A percentile compares a stretch with the other conserved stretches of the same genome.
phyloP scores from a whole-genome alignment of 2,329 filamentous ascomycete species.

The Neophaeococcomyces mojaviensis region DNA sequence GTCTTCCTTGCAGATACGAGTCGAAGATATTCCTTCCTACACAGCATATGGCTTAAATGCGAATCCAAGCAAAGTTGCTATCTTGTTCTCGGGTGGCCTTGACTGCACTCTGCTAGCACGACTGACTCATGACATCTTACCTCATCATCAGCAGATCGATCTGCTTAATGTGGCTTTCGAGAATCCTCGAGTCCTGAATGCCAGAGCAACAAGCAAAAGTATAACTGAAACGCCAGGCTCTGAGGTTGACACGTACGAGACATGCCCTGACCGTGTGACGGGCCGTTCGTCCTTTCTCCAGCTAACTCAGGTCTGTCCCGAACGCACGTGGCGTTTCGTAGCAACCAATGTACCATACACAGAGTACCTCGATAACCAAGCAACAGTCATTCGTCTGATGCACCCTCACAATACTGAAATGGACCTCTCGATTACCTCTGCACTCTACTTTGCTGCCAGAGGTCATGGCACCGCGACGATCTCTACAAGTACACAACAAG shows the following conservation, averaged over 20 bases:
- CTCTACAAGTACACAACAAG: conserved; percentile 8
- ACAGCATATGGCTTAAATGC: conserved; percentile 16
- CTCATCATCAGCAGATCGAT: conserved; percentile 63
- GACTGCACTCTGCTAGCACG: conserved; percentile 87
- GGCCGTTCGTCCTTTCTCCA: conserved; percentile 75
- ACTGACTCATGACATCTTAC: conserved; percentile 68
- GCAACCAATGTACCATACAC: conserved; percentile 70
- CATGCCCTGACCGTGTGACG: conserved; percentile 83
- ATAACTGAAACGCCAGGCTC: conserved; percentile 9
- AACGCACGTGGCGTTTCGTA: conserved; percentile 73
- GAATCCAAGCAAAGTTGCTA: conserved; percentile 49
- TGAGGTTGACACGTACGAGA: conserved; percentile 56
- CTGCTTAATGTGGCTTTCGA: conserved; percentile 95
- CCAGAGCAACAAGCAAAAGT: conserved; percentile 40
- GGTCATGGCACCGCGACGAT: conserved; percentile 50
- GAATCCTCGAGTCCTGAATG: conserved; percentile 67
- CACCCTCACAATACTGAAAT: conserved; percentile 95
- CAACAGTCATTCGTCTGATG: conserved; percentile 68
- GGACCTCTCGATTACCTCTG: conserved; percentile 90
- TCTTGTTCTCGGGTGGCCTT: conserved; percentile 89
- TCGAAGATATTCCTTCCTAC: conserved; percentile 18
- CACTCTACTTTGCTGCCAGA: conserved; percentile 88
- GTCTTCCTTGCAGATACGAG: conserved; percentile 15
- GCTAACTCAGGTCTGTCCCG: conserved; percentile 60
- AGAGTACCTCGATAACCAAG: conserved; percentile 62